phyloP scores from a whole-genome alignment of 176 grass and related monocot species.

The Saccharum spontaneum region DNA sequence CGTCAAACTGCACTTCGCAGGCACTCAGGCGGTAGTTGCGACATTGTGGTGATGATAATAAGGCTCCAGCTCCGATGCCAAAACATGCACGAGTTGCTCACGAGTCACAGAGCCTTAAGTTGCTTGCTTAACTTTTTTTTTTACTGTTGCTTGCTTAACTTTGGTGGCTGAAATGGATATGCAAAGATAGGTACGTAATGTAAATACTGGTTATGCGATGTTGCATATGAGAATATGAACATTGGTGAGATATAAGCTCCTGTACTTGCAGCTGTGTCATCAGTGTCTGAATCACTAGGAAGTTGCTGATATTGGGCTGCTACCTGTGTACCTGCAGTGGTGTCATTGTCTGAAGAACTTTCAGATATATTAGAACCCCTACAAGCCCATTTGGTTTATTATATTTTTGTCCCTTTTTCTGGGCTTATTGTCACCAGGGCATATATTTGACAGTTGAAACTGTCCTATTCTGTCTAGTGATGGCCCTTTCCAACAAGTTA shows the following conservation, averaged over 20 bases:
- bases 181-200: neutral
- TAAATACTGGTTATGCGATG: neutral
- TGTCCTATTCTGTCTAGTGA: no score
- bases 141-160: neutral
- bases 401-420: no score
- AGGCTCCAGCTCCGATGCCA: neutral
- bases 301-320: neutral
- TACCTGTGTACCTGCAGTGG: neutral
- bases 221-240: neutral
- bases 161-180: neutral
- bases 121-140: slow-evolving; percentile 3
- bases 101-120: slow-evolving; percentile 12
- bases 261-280: neutral
- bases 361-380: no score
- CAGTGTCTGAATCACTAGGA: neutral
- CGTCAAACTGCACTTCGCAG: neutral
- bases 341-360: neutral
- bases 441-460: no score
- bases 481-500: no score
- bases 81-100: neutral
- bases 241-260: neutral
- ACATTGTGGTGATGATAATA: slow-evolving; percentile 3
- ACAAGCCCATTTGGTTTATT: no score
- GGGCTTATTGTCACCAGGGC: no score
- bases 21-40: neutral